Evolutionary conservation across 2,329 filamentous ascomycete genomes (phyloP).

Genomic region (Gremmenia infestans): DNA sequence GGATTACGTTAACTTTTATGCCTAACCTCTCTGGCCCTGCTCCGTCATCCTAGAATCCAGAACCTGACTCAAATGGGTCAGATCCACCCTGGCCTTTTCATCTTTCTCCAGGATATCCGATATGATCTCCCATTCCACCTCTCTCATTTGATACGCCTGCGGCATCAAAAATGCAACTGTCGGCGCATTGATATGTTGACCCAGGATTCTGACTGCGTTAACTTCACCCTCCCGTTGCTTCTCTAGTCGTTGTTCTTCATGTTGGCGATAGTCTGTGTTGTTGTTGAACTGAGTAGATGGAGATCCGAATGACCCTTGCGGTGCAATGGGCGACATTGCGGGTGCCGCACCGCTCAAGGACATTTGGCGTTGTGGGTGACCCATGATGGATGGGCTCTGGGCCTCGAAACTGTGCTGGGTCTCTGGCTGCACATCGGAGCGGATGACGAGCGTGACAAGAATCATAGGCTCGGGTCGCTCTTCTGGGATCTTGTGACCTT

Average conservation of each 20-base stretch:
- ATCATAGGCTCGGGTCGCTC: constrained; percentile 70
- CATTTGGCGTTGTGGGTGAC: constrained; percentile 38
- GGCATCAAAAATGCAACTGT: constrained; percentile 66
- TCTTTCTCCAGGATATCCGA: constrained; percentile 39
- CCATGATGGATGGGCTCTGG: constrained; percentile 33
- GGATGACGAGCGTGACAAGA: constrained; percentile 79
- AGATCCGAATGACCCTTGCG: constrained; percentile 31
- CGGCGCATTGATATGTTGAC: constrained; percentile 53
- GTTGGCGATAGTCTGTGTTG: constrained; percentile 34
- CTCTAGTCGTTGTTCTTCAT: constrained; percentile 37
- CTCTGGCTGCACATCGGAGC: constrained; percentile 44
- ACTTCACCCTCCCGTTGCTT: constrained; percentile 48
- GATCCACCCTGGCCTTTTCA: constrained; percentile 27
- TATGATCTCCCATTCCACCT: constrained; percentile 71
- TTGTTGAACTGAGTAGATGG: constrained; percentile 16
- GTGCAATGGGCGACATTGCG: constrained; percentile 49
- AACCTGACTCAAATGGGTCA: constrained; percentile 50
- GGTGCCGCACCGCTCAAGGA: constrained; percentile 45
- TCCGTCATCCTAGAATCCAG: constrained; percentile 37
- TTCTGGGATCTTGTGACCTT: constrained; percentile 73
- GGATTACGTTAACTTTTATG: no score
- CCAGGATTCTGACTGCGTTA: constrained; percentile 59
- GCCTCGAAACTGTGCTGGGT: constrained; percentile 19
- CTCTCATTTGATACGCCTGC: constrained; percentile 62
- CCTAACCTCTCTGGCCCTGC: not conserved